These are phyloP conservation scores for Chlorophyllum brunneum DNA, from an alignment of 768 basidiomycete species.

Conservation along the genomic window DNA sequence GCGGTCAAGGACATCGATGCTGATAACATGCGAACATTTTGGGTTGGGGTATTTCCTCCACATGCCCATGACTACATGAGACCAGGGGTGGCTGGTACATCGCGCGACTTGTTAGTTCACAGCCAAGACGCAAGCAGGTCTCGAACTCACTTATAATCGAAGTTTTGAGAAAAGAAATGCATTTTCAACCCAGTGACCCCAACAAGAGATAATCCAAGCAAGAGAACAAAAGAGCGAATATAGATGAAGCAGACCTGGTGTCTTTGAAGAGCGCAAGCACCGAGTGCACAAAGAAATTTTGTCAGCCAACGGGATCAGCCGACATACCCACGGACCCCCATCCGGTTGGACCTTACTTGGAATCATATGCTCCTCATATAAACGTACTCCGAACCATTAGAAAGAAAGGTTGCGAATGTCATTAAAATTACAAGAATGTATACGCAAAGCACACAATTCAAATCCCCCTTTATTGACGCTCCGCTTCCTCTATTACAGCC, in stretches of 20 bases:
- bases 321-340: constrained; percentile 2
- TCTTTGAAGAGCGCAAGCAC: constrained; percentile 3
- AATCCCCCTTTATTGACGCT: too few relatives aligned
- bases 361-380: constrained; percentile 5
- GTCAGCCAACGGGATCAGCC: constrained; percentile 9
- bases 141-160: constrained; percentile 72
- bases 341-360: not conserved
- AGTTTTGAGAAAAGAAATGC: constrained; percentile 87
- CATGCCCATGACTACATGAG: constrained; percentile 88
- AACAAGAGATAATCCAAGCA: constrained; percentile 9
- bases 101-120: constrained; percentile 14
- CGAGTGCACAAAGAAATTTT: constrained; percentile 8
- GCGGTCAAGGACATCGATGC: constrained; percentile 84
- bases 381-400: not conserved
- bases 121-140: constrained; percentile 11
- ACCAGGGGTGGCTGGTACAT: constrained; percentile 73
- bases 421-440: not conserved
- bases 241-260: not conserved
- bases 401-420: not conserved
- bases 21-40: constrained; percentile 84
- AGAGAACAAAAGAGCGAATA: constrained; percentile 2
- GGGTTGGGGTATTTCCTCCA: constrained; percentile 97
- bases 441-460: too few relatives aligned
- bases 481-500: constrained; percentile 20
- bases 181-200: constrained; percentile 34